These are phyloP conservation scores for Eucalyptus melliodora DNA, from an alignment of 345 rosid genomes.

Conservation along the genomic window DNA sequence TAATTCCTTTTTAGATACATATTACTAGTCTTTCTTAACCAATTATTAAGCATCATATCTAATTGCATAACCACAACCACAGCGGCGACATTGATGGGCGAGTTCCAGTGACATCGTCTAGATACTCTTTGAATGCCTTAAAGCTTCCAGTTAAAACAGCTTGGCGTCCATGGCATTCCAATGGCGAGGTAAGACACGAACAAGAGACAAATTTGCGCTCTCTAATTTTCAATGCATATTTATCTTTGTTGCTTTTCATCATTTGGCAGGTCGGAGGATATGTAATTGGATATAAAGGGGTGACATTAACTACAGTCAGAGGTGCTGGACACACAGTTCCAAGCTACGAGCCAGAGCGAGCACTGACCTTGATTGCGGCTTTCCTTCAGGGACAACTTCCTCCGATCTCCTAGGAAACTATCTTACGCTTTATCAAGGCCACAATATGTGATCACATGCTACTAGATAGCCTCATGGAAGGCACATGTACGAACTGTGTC, in stretches of 20 bases:
- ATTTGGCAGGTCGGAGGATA: slow-evolving; percentile 38
- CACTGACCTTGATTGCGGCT: slow-evolving; percentile 20
- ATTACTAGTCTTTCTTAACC: neutral
- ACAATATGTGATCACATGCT: neutral
- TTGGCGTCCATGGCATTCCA: slow-evolving; percentile 32
- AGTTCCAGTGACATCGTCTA: slow-evolving; percentile 32
- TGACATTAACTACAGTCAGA: slow-evolving; percentile 20
- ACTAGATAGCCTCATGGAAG: neutral
- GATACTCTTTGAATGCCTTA: slow-evolving; percentile 19
- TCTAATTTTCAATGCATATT: neutral
- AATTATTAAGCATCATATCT: neutral
- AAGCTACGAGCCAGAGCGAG: slow-evolving; percentile 31
- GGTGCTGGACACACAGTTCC: slow-evolving; percentile 42
- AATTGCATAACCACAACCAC: neutral
- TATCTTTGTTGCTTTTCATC: neutral
- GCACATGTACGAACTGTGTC: neutral
- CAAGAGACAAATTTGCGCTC: neutral
- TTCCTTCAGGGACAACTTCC: slow-evolving; percentile 30
- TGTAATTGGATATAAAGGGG: slow-evolving; percentile 17
- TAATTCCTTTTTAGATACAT: neutral
- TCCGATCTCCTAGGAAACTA: neutral
- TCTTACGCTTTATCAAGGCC: neutral
- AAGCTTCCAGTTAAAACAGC: slow-evolving; percentile 3
- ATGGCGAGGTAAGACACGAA: slow-evolving; percentile 14
- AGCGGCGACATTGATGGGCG: slow-evolving; percentile 32